Evolutionary conservation across 768 basidiomycete species (phyloP).

Genomic region (Leucocoprinus leucothites): DNA sequence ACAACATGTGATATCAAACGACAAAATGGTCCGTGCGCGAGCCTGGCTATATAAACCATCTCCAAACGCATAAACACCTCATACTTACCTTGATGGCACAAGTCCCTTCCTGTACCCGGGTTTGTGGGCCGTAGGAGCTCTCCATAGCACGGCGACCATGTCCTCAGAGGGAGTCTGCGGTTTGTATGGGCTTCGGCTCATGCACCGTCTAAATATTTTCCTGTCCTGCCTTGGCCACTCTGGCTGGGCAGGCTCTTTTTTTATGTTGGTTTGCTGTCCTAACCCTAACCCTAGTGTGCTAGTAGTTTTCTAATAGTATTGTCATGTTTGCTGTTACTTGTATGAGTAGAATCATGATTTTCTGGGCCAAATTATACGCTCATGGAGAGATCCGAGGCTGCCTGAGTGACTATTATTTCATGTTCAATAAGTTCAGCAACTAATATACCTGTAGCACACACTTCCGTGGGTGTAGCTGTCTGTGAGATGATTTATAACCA

Average conservation of each 20-base stretch:
- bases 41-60: constrained; percentile 21
- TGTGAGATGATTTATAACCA: too few species aligned
- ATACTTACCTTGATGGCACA: constrained; percentile 70
- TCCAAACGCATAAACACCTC: constrained; percentile 20
- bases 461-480: too few species aligned
- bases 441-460: too few species aligned
- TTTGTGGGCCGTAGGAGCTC: constrained; percentile 52
- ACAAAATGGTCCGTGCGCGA: constrained; percentile 34
- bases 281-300: constrained; percentile 47
- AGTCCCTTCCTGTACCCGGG: constrained; percentile 51
- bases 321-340: too few species aligned
- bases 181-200: constrained; percentile 72
- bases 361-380: too few species aligned
- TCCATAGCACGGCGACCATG: constrained; percentile 74
- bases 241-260: constrained; percentile 52
- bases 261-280: constrained; percentile 23
- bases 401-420: too few species aligned
- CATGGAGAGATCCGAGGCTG: too few species aligned
- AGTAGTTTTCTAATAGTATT: not conserved
- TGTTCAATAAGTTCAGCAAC: too few species aligned
- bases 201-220: constrained; percentile 82
- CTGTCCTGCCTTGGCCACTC: constrained; percentile 67
- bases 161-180: constrained; percentile 56
- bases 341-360: too few species aligned
- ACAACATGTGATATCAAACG: not conserved